Base-by-base conservation (phyloP, 106 monocot species). In the Xerophyta viscosa region DNA sequence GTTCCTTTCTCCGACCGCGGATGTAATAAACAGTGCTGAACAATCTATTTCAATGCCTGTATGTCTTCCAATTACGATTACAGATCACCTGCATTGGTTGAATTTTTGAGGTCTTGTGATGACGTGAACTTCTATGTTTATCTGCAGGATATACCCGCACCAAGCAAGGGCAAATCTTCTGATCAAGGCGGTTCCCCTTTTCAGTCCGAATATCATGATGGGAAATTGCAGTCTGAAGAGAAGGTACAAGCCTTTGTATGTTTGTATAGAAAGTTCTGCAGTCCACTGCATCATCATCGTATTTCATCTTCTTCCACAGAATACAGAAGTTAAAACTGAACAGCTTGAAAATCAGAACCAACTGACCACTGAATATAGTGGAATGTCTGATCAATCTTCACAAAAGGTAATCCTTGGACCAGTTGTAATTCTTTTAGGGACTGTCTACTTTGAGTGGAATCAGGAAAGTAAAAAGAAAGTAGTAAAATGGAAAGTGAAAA, bases 41-140 rank as follows among this genome's bases (percentile, higher is more conserved):
- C 69, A 74, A 14, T 65, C 79, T 37, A 73, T 79, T 46, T 73
- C 69, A 11, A 29, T 63, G 24, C 70, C 62, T 50, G 80, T 75
- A 75, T 62, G 70, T 64, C 46, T 36, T n/a, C 44, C 14, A 17
- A 44, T n/a, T n/a, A n/a, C n/a, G n/a, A 17, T 14, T 44, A 9
- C 3, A 44, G 3, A 44, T 44, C 43, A 44, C 15, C 33, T 4
- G 33, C 33, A 33, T 6, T 44, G 43, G 10, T 9, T 15, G 2
- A 10, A 29, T 53, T 20, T 22, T 20, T 20, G 20, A 22, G 22
- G 22, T 23, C 18, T 20, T 5, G 20, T 48, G 19, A 20, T 48
- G 20, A 48, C 50, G 3, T 44, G n/a, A 44, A 33, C 7, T 33
- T 33, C 33, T 14, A 9, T 44, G 8, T 44, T 14, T 17, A 19